phyloP scores from a whole-genome alignment of 495 filamentous ascomycete species.

The Cercophora sp. region DNA sequence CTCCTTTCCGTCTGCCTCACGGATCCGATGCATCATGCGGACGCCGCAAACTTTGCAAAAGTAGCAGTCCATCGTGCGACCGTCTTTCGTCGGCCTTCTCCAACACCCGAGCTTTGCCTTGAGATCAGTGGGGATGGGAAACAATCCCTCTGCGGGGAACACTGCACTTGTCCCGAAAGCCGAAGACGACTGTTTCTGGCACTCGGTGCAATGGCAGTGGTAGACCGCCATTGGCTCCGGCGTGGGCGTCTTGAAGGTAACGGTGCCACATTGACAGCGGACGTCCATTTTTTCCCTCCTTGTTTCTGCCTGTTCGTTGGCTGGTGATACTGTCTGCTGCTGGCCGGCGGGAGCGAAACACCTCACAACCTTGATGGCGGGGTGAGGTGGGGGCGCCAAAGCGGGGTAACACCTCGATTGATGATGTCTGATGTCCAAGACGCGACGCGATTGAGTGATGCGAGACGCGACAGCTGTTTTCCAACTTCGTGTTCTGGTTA shows the following conservation, averaged over 20 bases:
- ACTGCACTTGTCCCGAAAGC: constrained; percentile 56
- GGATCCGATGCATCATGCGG: constrained; percentile 45
- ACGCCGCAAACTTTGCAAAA: constrained; percentile 51
- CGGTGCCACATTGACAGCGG: constrained; percentile 50
- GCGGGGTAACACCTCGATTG: no score
- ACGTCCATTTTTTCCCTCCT: constrained; percentile 22
- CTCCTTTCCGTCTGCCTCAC: constrained; percentile 33
- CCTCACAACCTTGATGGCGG: no score
- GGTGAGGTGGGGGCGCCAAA: no score
- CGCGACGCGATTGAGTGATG: no score
- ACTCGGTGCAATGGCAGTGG: constrained; percentile 60
- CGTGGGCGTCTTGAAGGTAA: constrained; percentile 45
- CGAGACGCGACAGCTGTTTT: no score
- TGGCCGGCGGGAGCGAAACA: no score
- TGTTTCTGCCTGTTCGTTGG: background rate
- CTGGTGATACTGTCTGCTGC: no score
- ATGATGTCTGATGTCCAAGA: no score
- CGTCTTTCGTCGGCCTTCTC: constrained; percentile 37
- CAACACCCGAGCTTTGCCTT: constrained; percentile 31
- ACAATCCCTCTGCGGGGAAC: constrained; percentile 38
- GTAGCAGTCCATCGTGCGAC: constrained; percentile 47
- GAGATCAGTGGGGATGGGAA: constrained; percentile 43
- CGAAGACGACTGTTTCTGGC: constrained; percentile 54
- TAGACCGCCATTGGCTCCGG: constrained; percentile 41
- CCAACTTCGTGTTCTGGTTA: no score